phyloP scores from a whole-genome alignment of 225 moss, liverwort and hornwort species.

The Physcomitrellopsis africana region DNA sequence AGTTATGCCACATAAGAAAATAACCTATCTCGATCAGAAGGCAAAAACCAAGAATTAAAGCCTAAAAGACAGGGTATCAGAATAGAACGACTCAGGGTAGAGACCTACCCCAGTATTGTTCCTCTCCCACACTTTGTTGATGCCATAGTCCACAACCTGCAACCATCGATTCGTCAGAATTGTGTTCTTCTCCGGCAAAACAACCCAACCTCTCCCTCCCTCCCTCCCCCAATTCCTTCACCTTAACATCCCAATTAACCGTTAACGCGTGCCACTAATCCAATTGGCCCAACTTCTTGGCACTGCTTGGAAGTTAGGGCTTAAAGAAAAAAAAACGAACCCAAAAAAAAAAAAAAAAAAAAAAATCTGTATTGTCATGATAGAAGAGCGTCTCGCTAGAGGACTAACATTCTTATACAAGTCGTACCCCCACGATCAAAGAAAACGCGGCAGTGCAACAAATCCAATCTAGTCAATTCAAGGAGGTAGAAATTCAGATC shows the following conservation, averaged over 20 bases:
- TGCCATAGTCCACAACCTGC: constrained; percentile 82
- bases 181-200: not conserved
- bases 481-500: not conserved
- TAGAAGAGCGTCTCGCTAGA: not conserved
- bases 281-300: not conserved
- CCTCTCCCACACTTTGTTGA: constrained; percentile 91
- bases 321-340: not conserved
- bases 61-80: not conserved
- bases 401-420: not conserved
- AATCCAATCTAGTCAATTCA: not conserved
- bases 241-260: constrained; percentile 29
- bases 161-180: constrained; percentile 22
- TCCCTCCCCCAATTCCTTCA: not conserved
- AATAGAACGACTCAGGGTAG: not conserved
- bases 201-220: not conserved
- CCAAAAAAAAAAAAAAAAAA: not conserved
- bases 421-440: not conserved
- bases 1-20: not conserved
- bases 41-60: too few relatives aligned
- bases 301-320: not conserved
- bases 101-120: constrained; percentile 83
- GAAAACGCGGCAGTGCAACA: constrained; percentile 4
- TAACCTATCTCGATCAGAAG: not conserved
- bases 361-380: too few relatives aligned
- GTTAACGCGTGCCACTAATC: not conserved